Percentiles rank a stretch among this genome's conserved stretches.
These are phyloP conservation scores for Leccinum uliginosum DNA, from an alignment of 768 basidiomycete species.

Conservation along the genomic window DNA sequence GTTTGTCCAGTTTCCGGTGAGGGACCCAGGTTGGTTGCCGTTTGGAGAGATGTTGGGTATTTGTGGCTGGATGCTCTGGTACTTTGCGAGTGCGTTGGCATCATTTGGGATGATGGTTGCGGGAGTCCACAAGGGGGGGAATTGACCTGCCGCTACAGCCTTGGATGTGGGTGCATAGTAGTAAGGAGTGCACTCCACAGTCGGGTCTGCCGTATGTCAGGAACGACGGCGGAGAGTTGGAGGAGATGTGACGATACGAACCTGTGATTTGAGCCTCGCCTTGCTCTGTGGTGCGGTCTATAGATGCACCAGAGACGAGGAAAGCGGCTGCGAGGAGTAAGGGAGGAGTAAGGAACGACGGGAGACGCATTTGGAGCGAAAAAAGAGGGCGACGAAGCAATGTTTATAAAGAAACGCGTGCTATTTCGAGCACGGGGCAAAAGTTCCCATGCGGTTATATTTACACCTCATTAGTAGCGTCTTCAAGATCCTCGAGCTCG, in stretches of 20 bases:
- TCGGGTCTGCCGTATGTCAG: constrained; percentile 23
- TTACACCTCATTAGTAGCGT: neutral
- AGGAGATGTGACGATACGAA: constrained; percentile 10
- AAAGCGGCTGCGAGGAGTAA: constrained; percentile 2
- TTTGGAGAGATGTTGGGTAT: constrained; percentile 49
- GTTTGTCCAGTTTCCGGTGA: constrained; percentile 29
- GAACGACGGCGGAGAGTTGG: neutral
- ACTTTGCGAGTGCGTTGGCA: constrained; percentile 39
- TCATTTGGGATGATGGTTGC: constrained; percentile 43
- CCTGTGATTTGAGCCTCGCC: constrained; percentile 37
- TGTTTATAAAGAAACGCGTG: neutral
- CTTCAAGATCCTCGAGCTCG: neutral
- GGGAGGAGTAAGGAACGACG: constrained; percentile 16
- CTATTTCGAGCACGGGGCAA: neutral
- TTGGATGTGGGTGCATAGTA: constrained; percentile 34
- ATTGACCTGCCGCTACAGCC: constrained; percentile 29
- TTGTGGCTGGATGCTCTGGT: constrained; percentile 36
- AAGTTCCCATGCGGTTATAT: neutral
- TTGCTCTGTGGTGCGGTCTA: constrained; percentile 32
- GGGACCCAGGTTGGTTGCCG: constrained; percentile 20
- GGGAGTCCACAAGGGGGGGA: constrained; percentile 43
- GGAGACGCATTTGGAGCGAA: constrained; percentile 11
- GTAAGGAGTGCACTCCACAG: constrained; percentile 42
- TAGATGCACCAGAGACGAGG: constrained; percentile 3
- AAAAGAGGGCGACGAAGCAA: neutral